phyloP scores from a whole-genome alignment of 768 basidiomycete genomes.

The Glaciozyma antarctica region DNA sequence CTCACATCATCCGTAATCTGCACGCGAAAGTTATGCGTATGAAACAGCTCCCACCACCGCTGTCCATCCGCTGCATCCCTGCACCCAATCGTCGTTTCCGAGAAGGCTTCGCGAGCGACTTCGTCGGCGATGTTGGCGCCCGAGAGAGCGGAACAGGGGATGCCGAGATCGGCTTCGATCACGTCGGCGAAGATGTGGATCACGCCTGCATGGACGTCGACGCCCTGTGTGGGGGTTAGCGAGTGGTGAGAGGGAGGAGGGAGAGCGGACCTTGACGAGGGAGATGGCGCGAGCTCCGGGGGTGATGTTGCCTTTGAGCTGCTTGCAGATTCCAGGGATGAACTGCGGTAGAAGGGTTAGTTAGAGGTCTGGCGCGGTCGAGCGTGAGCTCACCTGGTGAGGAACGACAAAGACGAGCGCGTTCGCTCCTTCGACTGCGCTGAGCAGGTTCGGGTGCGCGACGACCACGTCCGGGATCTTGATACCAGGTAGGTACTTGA shows the following conservation, averaged over 20 bases:
- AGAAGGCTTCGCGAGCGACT: conserved; percentile 44
- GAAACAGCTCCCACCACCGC: conserved; percentile 43
- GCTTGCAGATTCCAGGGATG: conserved; percentile 40
- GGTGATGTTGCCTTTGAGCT: conserved; percentile 41
- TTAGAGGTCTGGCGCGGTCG: neutral
- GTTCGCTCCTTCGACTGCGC: conserved; percentile 43
- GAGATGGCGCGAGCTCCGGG: conserved; percentile 42
- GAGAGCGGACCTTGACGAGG: conserved; percentile 39
- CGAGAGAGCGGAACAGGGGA: conserved; percentile 43
- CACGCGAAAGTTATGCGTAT: conserved; percentile 43
- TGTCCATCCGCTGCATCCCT: conserved; percentile 41
- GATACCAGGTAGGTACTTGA: conserved; percentile 37
- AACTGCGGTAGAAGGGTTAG: conserved; percentile 36
- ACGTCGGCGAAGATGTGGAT: conserved; percentile 45
- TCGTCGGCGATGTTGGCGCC: conserved; percentile 48
- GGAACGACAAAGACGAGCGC: conserved; percentile 46
- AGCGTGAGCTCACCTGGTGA: conserved; percentile 39
- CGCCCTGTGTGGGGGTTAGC: conserved; percentile 36
- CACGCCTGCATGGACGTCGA: conserved; percentile 41
- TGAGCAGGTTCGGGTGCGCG: conserved; percentile 42
- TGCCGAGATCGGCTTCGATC: conserved; percentile 41
- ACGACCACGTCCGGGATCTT: conserved; percentile 41
- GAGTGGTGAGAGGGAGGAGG: conserved; percentile 29
- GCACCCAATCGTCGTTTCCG: conserved; percentile 47
- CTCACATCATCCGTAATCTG: conserved; percentile 44